These are phyloP conservation scores for Phaeosphaeriaceae sp. DNA, from an alignment of 2,329 filamentous ascomycete species.

Conservation along the genomic window DNA sequence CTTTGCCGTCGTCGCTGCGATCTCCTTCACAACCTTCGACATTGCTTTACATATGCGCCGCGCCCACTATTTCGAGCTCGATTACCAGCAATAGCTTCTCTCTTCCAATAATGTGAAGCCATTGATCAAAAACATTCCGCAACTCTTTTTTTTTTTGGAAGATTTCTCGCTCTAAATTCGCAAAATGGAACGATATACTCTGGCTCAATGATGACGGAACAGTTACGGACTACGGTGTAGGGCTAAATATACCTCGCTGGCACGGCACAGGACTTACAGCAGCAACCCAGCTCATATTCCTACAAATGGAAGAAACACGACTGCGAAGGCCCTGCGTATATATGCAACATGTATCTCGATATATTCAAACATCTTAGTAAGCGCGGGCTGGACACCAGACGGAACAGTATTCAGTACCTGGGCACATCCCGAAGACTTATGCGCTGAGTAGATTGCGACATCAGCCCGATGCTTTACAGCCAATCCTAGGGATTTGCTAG, in stretches of 20 bases:
- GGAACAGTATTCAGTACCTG: too few species aligned
- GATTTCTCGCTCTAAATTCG: too few species aligned
- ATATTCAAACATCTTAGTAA: slow-evolving; percentile 3
- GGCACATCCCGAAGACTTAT: neutral
- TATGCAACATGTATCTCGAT: neutral
- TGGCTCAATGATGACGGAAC: neutral
- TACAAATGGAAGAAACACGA: neutral
- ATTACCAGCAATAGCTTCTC: too few species aligned
- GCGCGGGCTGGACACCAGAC: slow-evolving; percentile 5
- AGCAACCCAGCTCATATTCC: neutral
- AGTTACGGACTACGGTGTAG: neutral
- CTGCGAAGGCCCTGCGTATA: neutral
- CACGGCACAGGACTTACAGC: neutral
- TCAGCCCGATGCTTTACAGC: slow-evolving; percentile 6
- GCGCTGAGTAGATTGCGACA: slow-evolving; percentile 10
- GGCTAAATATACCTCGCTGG: neutral
- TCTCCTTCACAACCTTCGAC: neutral
- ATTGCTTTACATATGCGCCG: slow-evolving; percentile 6
- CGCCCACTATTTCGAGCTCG: slow-evolving; percentile 7
- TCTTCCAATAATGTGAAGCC: too few species aligned
- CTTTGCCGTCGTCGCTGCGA: neutral
- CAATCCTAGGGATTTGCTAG: neutral
- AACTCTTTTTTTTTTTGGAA: too few species aligned
- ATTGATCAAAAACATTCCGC: too few species aligned
- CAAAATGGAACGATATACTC: neutral